phyloP scores from a whole-genome alignment of 2,329 filamentous ascomycete genomes.

The Fusarium sp. region DNA sequence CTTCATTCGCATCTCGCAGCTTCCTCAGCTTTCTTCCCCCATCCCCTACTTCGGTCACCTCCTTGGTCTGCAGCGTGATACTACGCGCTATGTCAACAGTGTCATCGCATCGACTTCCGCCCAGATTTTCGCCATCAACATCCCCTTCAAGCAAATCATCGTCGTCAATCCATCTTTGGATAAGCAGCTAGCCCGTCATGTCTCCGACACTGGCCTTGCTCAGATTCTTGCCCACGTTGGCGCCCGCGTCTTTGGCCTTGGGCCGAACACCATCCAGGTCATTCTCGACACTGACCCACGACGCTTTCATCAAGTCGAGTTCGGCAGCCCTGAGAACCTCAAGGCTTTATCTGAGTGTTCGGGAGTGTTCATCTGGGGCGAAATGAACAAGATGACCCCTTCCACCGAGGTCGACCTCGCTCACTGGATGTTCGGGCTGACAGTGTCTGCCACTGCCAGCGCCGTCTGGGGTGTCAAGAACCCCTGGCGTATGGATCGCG shows the following conservation, averaged over 20 bases:
- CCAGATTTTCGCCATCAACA: constrained; percentile 44
- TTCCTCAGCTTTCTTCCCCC: constrained; percentile 34
- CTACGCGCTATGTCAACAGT: constrained; percentile 41
- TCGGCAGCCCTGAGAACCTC: constrained; percentile 39
- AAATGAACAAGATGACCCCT: constrained; percentile 33
- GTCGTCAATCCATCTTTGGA: constrained; percentile 44
- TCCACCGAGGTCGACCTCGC: constrained; percentile 38
- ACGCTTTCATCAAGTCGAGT: constrained; percentile 42
- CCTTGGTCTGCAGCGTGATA: constrained; percentile 38
- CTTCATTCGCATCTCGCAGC: constrained; percentile 28
- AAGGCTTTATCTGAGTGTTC: constrained; percentile 38
- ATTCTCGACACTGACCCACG: constrained; percentile 43
- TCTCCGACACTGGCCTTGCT: constrained; percentile 44
- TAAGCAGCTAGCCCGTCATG: constrained; percentile 41
- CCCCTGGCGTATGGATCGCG: constrained; percentile 44
- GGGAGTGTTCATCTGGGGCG: constrained; percentile 29
- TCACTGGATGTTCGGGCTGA: constrained; percentile 44
- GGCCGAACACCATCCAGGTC: constrained; percentile 33
- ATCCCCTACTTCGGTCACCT: constrained; percentile 43
- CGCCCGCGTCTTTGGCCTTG: constrained; percentile 41
- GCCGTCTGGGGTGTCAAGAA: constrained; percentile 46
- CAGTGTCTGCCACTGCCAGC: constrained; percentile 45
- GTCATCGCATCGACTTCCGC: constrained; percentile 38
- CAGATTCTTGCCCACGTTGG: constrained; percentile 46
- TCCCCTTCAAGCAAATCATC: constrained; percentile 43